These are phyloP conservation scores for Didymella glomerata DNA, from an alignment of 2,329 filamentous ascomycete genomes.

Conservation along the genomic window DNA sequence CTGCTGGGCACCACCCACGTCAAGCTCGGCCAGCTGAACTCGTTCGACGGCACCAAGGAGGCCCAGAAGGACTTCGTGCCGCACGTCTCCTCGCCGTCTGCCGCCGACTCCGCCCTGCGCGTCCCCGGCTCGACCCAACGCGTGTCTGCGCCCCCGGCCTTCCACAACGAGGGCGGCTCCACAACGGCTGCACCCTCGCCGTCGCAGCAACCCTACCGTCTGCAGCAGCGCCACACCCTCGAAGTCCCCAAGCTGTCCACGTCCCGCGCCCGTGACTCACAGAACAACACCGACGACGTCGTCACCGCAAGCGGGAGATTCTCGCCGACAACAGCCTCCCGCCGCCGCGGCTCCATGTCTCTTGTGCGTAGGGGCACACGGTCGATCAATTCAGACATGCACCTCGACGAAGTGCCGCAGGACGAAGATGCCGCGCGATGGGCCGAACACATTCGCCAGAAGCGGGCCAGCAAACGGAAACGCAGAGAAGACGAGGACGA, in stretches of 20 bases:
- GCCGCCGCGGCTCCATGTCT: constrained; percentile 82
- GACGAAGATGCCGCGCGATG: constrained; percentile 92
- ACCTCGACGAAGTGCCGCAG: constrained; percentile 81
- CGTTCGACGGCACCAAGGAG: constrained; percentile 40
- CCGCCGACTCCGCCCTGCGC: constrained; percentile 44
- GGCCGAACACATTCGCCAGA: constrained; percentile 92
- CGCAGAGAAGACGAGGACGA: constrained; percentile 91
- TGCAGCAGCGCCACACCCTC: constrained; percentile 86
- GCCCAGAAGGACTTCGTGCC: constrained; percentile 41
- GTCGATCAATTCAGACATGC: constrained; percentile 83
- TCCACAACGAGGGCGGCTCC: constrained; percentile 55
- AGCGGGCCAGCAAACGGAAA: constrained; percentile 85
- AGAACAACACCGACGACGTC: constrained; percentile 63
- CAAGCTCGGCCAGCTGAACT: constrained; percentile 44
- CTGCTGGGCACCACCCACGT: constrained; percentile 48
- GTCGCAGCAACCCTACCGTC: constrained; percentile 61
- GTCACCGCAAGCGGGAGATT: constrained; percentile 80
- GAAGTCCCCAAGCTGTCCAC: constrained; percentile 79
- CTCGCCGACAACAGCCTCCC: constrained; percentile 72
- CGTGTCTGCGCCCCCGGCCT: constrained; percentile 70
- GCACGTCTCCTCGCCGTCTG: constrained; percentile 30
- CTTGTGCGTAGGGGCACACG: constrained; percentile 82
- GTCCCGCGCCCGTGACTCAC: constrained; percentile 72
- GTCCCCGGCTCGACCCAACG: constrained; percentile 53
- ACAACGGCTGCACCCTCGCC: constrained; percentile 62